phyloP scores from a whole-genome alignment of 2,329 filamentous ascomycete species.

The Aspergillus costaricaensis region DNA sequence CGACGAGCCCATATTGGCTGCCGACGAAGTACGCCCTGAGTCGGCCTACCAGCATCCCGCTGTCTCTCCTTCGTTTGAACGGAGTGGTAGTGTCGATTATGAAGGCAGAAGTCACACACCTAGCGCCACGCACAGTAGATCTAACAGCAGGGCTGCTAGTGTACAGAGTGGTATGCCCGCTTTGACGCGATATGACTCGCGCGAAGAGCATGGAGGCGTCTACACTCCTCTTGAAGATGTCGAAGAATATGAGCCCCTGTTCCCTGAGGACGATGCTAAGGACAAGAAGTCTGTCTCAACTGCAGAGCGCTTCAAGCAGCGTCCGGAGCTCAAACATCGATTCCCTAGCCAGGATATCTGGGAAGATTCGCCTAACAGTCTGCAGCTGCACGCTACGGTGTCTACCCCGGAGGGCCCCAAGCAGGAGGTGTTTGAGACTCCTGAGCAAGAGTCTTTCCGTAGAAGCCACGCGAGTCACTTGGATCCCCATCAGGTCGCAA shows the following conservation, averaged over 20 bases:
- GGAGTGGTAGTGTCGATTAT: constrained; percentile 60
- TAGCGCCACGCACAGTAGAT: constrained; percentile 62
- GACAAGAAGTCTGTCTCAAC: constrained; percentile 55
- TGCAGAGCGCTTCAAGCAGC: constrained; percentile 58
- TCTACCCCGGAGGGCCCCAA: constrained; percentile 71
- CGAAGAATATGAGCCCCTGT: constrained; percentile 92
- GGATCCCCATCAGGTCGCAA: constrained; percentile 38
- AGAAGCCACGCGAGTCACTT: constrained; percentile 44
- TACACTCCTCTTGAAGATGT: constrained; percentile 79
- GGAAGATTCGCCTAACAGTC: constrained; percentile 91
- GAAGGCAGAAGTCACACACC: constrained; percentile 54
- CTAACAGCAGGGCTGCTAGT: constrained; percentile 65
- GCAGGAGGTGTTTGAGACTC: constrained; percentile 45
- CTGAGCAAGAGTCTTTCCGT: constrained; percentile 52
- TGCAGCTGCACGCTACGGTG: constrained; percentile 75
- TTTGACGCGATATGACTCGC: constrained; percentile 57
- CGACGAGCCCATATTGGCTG: constrained; percentile 78
- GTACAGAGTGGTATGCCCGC: constrained; percentile 60
- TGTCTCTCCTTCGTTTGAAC: constrained; percentile 71
- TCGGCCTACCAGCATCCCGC: constrained; percentile 74
- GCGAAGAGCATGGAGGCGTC: constrained; percentile 53
- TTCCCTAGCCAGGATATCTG: constrained; percentile 97
- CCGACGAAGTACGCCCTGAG: constrained; percentile 76
- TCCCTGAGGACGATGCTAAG: constrained; percentile 73
- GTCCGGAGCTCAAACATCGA: constrained; percentile 61